Percentiles rank a stretch among this genome's conserved stretches.
phyloP scores from a whole-genome alignment of 345 rosid genomes.

The Citropsis articulata region DNA sequence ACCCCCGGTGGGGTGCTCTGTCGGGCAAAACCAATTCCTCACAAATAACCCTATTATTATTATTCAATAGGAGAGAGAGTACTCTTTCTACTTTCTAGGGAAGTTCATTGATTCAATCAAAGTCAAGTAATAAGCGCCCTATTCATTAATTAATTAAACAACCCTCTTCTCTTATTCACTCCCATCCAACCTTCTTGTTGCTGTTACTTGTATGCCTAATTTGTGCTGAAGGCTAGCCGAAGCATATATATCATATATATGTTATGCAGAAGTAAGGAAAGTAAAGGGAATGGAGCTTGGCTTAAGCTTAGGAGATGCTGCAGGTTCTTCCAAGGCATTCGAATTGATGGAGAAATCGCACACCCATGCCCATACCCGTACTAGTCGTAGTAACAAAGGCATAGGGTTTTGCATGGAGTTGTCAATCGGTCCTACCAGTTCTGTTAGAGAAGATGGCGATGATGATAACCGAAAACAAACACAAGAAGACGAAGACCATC shows the following conservation, averaged over 20 bases:
- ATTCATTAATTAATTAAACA: too few relatives aligned
- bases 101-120: neutral
- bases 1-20: slow-evolving; percentile 10
- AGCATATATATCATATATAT: too few relatives aligned
- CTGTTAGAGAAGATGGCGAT: neutral
- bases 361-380: neutral
- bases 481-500: neutral
- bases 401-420: slow-evolving; percentile 28
- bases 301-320: slow-evolving; percentile 26
- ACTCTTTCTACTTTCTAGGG: neutral
- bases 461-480: neutral
- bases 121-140: too few relatives aligned
- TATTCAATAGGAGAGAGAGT: neutral
- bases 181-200: too few relatives aligned
- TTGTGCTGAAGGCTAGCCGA: too few relatives aligned
- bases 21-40: slow-evolving; percentile 27
- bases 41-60: neutral
- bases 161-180: too few relatives aligned
- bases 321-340: slow-evolving; percentile 13
- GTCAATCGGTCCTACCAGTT: slow-evolving; percentile 12
- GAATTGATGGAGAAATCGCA: slow-evolving; percentile 21
- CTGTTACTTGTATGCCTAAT: too few relatives aligned
- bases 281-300: slow-evolving; percentile 28
- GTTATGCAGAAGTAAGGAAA: too few relatives aligned
- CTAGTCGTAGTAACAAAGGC: neutral